Conservation (phyloP, 192 early-diverging fungal genomes). For the Phlyctochytrium bullatum region DNA sequence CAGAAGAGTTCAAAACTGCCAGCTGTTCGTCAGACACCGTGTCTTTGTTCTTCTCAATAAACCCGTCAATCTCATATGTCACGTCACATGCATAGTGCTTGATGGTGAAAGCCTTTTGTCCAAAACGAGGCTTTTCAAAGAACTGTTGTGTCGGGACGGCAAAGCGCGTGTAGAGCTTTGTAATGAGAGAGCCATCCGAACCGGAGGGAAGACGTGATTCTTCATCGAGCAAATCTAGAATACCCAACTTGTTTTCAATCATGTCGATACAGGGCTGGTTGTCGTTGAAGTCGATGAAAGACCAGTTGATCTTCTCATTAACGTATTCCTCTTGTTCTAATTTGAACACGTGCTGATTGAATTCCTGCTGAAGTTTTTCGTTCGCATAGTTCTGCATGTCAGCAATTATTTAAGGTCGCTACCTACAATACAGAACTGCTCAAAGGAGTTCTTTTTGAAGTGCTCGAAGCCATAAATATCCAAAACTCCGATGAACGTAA, state of each 20-base stretch:
- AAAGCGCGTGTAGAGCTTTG: constrained; percentile 88
- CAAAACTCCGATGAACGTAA: constrained; percentile 91
- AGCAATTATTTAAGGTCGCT: not conserved
- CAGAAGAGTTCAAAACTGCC: constrained; percentile 65
- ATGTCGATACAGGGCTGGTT: constrained; percentile 98
- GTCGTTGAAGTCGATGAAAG: constrained; percentile 98
- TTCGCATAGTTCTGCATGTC: constrained; percentile 62
- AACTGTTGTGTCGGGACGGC: constrained; percentile 59
- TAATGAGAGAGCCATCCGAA: constrained; percentile 79
- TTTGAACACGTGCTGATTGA: constrained; percentile 98
- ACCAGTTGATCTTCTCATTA: constrained; percentile 95
- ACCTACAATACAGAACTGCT: constrained; percentile 92
- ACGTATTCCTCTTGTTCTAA: constrained; percentile 98
- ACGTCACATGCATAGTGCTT: constrained; percentile 96
- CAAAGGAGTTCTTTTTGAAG: constrained; percentile 99
- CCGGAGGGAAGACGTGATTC: constrained; percentile 85
- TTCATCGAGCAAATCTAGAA: constrained; percentile 95
- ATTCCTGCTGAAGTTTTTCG: constrained; percentile 99
- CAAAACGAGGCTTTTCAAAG: constrained; percentile 92
- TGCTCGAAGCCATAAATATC: constrained; percentile 99
- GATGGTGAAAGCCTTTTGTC: constrained; percentile 83
- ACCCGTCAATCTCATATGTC: constrained; percentile 88
- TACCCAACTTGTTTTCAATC: constrained; percentile 94
- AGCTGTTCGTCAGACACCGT: constrained; percentile 89
- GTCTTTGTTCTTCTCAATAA: constrained; percentile 99